A percentile compares a stretch with the other conserved stretches of the same genome.
Conservation (phyloP, 148 eudicot genomes). For the Chenopodium berlandieri region DNA sequence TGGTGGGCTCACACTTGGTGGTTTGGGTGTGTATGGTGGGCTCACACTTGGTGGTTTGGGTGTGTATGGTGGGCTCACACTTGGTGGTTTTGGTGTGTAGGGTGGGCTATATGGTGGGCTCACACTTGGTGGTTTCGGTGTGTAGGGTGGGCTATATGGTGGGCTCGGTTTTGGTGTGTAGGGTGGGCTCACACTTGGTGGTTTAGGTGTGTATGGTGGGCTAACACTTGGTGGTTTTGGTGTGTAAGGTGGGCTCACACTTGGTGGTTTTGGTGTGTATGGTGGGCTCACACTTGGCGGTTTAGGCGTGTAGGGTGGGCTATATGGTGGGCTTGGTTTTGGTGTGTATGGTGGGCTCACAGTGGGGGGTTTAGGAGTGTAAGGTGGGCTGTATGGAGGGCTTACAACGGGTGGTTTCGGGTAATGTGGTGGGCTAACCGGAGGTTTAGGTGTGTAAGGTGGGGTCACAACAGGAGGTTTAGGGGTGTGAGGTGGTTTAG, state of each 20-base stretch:
- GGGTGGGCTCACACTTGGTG: neutral
- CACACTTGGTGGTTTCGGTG: constrained; percentile 15
- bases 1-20: constrained; percentile 16
- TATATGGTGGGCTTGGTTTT: constrained; percentile 13
- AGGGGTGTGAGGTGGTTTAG: constrained; percentile 15
- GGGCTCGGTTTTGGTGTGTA: neutral
- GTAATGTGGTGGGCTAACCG: neutral
- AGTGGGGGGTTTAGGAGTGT: neutral
- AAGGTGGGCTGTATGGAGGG: constrained; percentile 10
- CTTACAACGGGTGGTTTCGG: constrained; percentile 14
- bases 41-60: neutral
- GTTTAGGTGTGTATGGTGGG: constrained; percentile 15
- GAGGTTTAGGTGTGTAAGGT: constrained; percentile 24
- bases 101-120: constrained; percentile 14
- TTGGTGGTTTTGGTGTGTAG: neutral
- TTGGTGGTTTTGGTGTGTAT: constrained; percentile 20
- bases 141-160: no score
- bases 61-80: constrained; percentile 3
- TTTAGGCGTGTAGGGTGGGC: constrained; percentile 30
- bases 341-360: constrained; percentile 20
- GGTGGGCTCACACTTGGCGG: constrained; percentile 32
- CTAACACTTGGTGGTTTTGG: constrained; percentile 5
- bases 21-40: constrained; percentile 20
- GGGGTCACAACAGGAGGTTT: constrained; percentile 31
- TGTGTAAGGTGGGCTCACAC: constrained; percentile 19